phyloP scores from a whole-genome alignment of 169 alveolate species.

The Plasmodium blacklocki region DNA sequence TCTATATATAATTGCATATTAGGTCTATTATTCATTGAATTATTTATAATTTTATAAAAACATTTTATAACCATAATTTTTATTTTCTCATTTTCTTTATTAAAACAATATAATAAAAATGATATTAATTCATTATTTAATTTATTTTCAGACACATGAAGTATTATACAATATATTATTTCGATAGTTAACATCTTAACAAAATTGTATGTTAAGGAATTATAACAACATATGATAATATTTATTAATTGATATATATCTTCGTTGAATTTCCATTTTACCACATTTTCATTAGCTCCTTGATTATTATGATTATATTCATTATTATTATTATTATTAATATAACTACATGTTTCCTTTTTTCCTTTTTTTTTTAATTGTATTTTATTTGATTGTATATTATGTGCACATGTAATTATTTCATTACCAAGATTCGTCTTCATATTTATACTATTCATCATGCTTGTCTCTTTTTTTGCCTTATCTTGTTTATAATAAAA shows the following conservation, averaged over 20 bases:
- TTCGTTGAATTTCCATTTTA: conserved; percentile 32
- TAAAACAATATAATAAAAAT: conserved; percentile 41
- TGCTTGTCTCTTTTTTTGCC: not conserved
- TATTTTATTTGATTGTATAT: too few relatives aligned
- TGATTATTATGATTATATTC: not conserved
- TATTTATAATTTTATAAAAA: conserved; percentile 45
- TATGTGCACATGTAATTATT: too few relatives aligned
- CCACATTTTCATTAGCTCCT: not conserved
- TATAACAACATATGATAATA: conserved; percentile 36
- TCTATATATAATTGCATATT: conserved; percentile 25
- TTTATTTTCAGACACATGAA: conserved; percentile 2
- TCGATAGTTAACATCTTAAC: conserved; percentile 19
- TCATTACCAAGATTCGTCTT: too few relatives aligned
- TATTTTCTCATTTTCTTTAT: conserved; percentile 43
- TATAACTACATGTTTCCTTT: too few relatives aligned
- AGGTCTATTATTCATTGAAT: conserved; percentile 9
- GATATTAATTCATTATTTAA: conserved; percentile 40
- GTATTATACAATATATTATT: conserved; percentile 36
- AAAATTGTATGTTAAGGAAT: conserved; percentile 26
- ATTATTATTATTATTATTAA: not conserved
- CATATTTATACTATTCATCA: too few relatives aligned
- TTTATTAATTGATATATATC: conserved; percentile 28
- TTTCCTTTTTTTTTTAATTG: too few relatives aligned
- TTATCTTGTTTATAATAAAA: conserved; percentile 7
- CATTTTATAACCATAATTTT: conserved; percentile 39